phyloP scores from a whole-genome alignment of 345 rosid species.

The Eucalyptus brandiana region DNA sequence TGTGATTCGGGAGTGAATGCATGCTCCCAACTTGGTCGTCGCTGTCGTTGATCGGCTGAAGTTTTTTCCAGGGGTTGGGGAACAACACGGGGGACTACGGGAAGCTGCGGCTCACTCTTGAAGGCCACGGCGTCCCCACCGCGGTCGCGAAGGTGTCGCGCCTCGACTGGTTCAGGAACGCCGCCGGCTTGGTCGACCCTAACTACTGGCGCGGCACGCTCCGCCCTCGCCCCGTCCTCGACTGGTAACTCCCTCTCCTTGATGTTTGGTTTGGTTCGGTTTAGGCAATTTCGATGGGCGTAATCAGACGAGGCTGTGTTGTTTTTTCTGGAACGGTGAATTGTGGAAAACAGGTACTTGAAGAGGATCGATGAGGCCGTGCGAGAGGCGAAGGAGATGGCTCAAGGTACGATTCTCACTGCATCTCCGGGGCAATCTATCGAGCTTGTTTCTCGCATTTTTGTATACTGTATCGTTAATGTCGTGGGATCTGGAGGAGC shows the following conservation, averaged over 20 bases:
- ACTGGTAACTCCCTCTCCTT: conserved; percentile 31
- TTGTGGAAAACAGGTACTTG: conserved; percentile 39
- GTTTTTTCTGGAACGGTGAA: not conserved
- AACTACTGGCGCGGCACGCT: conserved; percentile 91
- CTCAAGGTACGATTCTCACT: conserved; percentile 29
- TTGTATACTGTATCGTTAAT: not conserved
- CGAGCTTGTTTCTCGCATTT: not conserved
- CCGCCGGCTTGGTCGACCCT: conserved; percentile 77
- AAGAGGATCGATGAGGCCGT: conserved; percentile 68
- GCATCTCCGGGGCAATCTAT: not conserved
- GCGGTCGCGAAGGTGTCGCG: conserved; percentile 76
- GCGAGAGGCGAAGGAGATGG: conserved; percentile 51
- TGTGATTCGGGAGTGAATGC: not conserved
- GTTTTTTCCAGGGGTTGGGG: conserved; percentile 58
- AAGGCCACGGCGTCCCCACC: conserved; percentile 49
- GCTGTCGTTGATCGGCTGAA: not conserved
- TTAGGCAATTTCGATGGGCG: not conserved
- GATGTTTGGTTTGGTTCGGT: not conserved
- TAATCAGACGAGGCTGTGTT: not conserved
- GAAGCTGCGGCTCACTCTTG: conserved; percentile 45
- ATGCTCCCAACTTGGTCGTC: no score
- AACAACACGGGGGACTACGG: conserved; percentile 77
- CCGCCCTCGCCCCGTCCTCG: conserved; percentile 88
- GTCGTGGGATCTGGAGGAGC: not conserved
- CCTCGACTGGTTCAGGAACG: conserved; percentile 86